These are phyloP conservation scores for Tetraselmis striata DNA, from an alignment of 139 green algal genomes.

Conservation along the genomic window DNA sequence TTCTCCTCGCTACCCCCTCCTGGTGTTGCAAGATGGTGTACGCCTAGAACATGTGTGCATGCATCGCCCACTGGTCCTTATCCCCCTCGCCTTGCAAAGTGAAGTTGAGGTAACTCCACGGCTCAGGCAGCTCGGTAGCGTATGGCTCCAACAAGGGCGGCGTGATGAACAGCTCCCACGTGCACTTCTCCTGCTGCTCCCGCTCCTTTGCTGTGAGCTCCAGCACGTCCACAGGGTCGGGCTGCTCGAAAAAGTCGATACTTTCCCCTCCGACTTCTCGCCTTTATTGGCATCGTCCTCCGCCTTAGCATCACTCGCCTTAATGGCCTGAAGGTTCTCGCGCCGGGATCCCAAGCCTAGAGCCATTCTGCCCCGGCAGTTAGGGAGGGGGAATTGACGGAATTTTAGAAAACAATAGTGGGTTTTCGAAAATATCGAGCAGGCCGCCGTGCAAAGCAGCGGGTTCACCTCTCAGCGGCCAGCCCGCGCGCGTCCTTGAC, in stretches of 20 bases:
- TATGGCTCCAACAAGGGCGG: not conserved
- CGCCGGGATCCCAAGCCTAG: not conserved
- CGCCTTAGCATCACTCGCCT: not conserved
- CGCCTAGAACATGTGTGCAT: not conserved
- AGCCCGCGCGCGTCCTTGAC: not conserved
- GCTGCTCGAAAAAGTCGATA: not conserved
- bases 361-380: not conserved
- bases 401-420: too few species aligned
- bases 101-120: not conserved
- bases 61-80: not conserved
- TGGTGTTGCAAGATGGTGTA: not conserved
- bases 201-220: not conserved
- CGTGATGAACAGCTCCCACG: not conserved
- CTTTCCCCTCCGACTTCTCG: not conserved
- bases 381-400: not conserved
- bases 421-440: not conserved
- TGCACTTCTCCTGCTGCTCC: not conserved
- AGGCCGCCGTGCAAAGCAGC: not conserved
- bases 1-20: not conserved
- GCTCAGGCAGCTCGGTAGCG: not conserved
- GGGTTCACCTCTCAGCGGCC: not conserved
- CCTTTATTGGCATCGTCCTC: not conserved
- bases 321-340: not conserved
- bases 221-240: not conserved
- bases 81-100: not conserved